These are phyloP conservation scores for Rutstroemia sp. DNA, from an alignment of 2,329 filamentous ascomycete species.

Conservation along the genomic window DNA sequence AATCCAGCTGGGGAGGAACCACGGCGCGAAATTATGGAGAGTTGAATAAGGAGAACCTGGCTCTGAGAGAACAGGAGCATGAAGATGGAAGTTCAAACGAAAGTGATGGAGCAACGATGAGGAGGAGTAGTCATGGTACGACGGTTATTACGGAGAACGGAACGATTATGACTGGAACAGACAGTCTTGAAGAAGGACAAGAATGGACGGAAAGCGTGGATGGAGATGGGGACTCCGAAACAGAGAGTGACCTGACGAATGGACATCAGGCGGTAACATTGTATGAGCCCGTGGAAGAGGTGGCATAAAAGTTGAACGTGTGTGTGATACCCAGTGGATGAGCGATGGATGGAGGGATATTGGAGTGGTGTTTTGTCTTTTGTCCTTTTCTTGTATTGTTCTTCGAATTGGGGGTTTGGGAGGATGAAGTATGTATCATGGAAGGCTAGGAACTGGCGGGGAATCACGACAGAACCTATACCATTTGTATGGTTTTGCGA, in stretches of 20 bases:
- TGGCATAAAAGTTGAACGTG: conserved; percentile 10
- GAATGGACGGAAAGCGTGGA: conserved; percentile 27
- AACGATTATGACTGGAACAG: conserved; percentile 16
- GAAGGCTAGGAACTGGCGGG: neutral
- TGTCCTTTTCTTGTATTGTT: neutral
- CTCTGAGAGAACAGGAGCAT: conserved; percentile 50
- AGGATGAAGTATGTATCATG: neutral
- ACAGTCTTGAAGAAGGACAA: conserved; percentile 25
- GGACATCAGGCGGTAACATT: conserved; percentile 15
- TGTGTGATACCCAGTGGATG: neutral
- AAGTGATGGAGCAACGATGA: conserved; percentile 24
- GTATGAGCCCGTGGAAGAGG: conserved; percentile 19
- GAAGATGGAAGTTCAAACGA: conserved; percentile 33
- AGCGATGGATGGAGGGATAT: conserved; percentile 5
- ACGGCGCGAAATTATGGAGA: conserved; percentile 35
- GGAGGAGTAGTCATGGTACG: conserved; percentile 28
- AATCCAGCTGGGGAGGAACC: conserved; percentile 61
- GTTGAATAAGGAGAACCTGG: conserved; percentile 56
- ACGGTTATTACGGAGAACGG: conserved; percentile 23
- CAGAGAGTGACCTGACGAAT: conserved; percentile 9
- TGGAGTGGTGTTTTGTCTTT: conserved; percentile 6
- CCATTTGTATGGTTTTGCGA: conserved; percentile 6
- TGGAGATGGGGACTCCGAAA: conserved; percentile 14
- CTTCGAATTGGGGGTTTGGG: neutral
- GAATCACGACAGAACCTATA: conserved; percentile 4